Percentiles rank a stretch among this genome's conserved stretches.
Conservation (phyloP, 768 basidiomycete genomes). For the Rhodotorula graminis region DNA sequence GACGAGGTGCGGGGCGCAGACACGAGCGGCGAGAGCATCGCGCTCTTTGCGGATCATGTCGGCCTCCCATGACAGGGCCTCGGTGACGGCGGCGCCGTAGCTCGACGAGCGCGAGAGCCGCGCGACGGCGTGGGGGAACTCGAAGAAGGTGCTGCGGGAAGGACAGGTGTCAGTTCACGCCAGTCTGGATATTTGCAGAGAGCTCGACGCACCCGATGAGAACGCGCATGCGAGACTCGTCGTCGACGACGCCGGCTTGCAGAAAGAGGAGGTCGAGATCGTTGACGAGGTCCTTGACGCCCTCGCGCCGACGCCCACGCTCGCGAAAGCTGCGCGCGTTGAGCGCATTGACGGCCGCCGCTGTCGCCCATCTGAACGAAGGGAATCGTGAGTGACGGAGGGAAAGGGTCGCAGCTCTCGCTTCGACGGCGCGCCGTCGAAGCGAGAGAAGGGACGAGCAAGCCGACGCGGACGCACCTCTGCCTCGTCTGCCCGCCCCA, state of each 20-base stretch:
- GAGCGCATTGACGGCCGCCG: not conserved
- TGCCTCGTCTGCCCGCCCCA: slow-evolving; percentile 2
- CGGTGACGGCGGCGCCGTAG: not conserved
- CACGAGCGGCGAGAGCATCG: not conserved
- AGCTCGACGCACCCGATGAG: slow-evolving; percentile 11
- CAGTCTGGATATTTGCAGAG: too few species aligned
- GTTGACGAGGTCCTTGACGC: slow-evolving; percentile 15
- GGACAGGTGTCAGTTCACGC: not conserved
- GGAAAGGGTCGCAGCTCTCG: too few species aligned
- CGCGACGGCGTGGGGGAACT: not conserved
- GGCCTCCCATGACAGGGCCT: not conserved
- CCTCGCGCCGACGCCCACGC: not conserved
- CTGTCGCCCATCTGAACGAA: not conserved
- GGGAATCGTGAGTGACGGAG: not conserved
- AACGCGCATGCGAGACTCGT: not conserved
- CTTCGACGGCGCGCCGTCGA: not conserved
- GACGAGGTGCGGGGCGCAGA: not conserved
- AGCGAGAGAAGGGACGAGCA: not conserved
- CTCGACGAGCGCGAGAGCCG: not conserved
- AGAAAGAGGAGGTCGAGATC: slow-evolving; percentile 24
- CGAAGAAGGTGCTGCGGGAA: slow-evolving; percentile 10
- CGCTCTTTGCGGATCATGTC: slow-evolving; percentile 11
- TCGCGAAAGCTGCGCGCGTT: not conserved
- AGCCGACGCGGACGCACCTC: not conserved
- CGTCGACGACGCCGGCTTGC: not conserved